Base-by-base conservation (phyloP, 2,329 filamentous ascomycete species). In the Alternaria burnsii region DNA sequence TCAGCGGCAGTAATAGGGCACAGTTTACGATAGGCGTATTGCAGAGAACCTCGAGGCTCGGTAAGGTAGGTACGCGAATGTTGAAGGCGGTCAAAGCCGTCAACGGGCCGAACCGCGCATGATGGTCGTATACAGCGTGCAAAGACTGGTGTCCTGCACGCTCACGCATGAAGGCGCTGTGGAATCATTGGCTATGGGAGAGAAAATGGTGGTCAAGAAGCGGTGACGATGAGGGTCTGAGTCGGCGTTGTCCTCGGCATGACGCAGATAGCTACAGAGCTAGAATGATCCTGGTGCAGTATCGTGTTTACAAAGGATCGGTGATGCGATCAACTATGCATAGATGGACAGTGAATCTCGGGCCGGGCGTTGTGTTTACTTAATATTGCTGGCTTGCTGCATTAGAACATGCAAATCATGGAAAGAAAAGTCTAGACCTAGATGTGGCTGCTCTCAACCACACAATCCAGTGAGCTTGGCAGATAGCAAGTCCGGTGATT, bases 191-290 rank as follows among this genome's bases (percentile, higher is more conserved):
- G 16, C 8, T 34, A n/a, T 14, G 38, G 30, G 52, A 34, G 10
- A 20, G 43, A 30, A 32, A 47, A 41, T 54, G 16, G 34, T 16
- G 11, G 44, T n/a, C 8, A 16, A 54, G 28, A 52, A 24, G 50
- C 50, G 55, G 55, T 48, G 22, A 48, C 57, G 57, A 54, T 16
- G 44, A 34, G 43, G 48, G n/a, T 43, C 42, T 30, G 52, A 26
- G 26, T 56, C 52, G 46, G 52, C 30, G 16, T 20, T 30, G 26
- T 18, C 32, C 50, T 59, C 52, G 52, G 57, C 57, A 56, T 44
- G 22, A 32, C 38, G 48, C 34, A 22, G 8, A 34, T 58, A 36
- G 22, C 2, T 18, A 47, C 10, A 43, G 28, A 36, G 11, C 30
- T 44, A 28, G 42, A 36, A 38, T 40, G 5, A 46, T 51, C 41